Evolutionary conservation across 2,329 filamentous ascomycete genomes (phyloP), one percentile per base, ranked within the genome.

Genomic region (Calonectria montana): DNA sequence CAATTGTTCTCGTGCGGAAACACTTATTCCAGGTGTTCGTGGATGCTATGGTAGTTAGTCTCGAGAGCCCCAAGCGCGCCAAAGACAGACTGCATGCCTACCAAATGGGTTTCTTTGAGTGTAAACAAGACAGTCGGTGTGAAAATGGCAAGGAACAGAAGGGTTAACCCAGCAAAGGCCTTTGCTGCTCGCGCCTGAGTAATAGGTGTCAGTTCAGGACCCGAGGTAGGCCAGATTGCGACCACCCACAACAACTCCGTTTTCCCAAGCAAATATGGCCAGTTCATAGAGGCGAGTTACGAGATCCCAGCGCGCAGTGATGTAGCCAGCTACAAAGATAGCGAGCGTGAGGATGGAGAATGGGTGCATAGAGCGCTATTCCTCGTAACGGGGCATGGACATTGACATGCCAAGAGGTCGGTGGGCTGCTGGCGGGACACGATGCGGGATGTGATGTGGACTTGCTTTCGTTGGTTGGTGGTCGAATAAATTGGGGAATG

Each of bases 261-360:
- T 94, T 84, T 98, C 94, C 95, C 96, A 98, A 78, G 97, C 97
- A 84, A 98, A 99, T 77, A 98, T 94, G 78, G 95, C 94, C 80
- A 99, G 91, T 86, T 99, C 96, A 93, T 98, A 98, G 80, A 98
- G 90, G 81, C 96, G 93, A 79, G 96, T 98, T 78, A 98, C 95
- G 75, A 99, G 92, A 86, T 98, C 97, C 96, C 97, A 99, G 89
- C 97, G 94, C 83, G 97, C 97, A 86, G 97, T 99, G 84, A 96
- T 98, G 90, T 99, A 99, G 85, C 97, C 97, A 87, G 97, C 96
- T 90, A 98, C 94, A 88, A 99, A 99, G 88, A 99, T 98, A 87
- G 94, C 95, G 87, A 98, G 92, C 81, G 96, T 97, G 85, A 98
- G 91, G 84, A 96, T 88, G 75, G 96, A 98, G 88, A 98, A 98